Evolutionary conservation across 1,284 basidiomycete genomes (phyloP), one percentile per base, ranked within the genome.

Genomic region (Apiotrichum brassicae): DNA sequence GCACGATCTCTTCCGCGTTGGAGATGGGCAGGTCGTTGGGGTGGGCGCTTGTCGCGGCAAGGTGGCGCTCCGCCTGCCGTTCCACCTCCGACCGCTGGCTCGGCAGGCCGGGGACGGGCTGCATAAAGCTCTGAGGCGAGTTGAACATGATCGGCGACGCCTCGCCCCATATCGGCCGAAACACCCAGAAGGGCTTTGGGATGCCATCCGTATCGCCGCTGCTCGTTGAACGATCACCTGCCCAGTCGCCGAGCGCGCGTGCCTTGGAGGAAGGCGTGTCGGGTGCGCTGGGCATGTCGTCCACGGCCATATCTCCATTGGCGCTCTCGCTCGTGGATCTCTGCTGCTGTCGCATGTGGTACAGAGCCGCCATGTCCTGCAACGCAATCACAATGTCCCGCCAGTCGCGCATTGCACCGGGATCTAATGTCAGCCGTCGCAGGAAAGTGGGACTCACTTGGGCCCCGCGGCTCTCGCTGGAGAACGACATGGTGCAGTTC

Each of bases 401-500:
- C 92, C 92, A 95, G 63, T 94, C 90, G 1, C 84, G 84, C 92
- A 95, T 97, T 3, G 89, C 89, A 3, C 91, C 91, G 1, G 87
- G 57, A 3, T 87, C 88, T 88, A 56, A 19, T 19, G 36, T 42
- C 11, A 14, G 23, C 14, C 4, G 13, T 18, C 8, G 7, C 19
- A 18, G n/a, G 14, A 2, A 91, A 65, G 1, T 60, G 54, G 0
- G 59, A 60, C 49, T 72, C 0, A 93, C 11, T 30, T 30, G 3
- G 28, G 28, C 3, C 28, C 28, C 28, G 11, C n/a, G n/a, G n/a
- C n/a, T n/a, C n/a, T n/a, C 14, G 94, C 0, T 93, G 92, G 3
- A 85, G 76, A 8, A 97, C 79, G 33, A 82, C 74, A 65, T 95
- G 97, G 2, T 81, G 79, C 11, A 95, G 78, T 37, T 85, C 78